Evolutionary conservation across 352 stramenopile genomes (phyloP).

Genomic region (Phytopythium cucurbitacearum): DNA sequence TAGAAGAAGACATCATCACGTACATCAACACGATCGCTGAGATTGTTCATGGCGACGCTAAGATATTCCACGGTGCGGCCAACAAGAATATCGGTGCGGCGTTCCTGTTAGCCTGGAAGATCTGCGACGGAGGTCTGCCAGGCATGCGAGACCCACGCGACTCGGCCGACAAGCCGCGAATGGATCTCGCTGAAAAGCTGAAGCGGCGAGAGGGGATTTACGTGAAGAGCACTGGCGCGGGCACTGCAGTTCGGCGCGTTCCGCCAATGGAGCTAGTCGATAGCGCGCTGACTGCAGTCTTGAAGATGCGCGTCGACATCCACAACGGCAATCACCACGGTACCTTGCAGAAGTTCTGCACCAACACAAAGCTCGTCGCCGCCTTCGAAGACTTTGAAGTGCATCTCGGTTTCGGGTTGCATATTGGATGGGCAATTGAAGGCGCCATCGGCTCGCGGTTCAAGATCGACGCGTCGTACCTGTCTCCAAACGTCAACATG

Average conservation of each 20-base stretch:
- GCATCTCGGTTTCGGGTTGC: slow-evolving; percentile 95
- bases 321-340: slow-evolving; percentile 90
- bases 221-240: slow-evolving; percentile 51
- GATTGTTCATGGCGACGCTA: slow-evolving; percentile 94
- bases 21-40: slow-evolving; percentile 97
- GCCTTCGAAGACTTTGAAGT: slow-evolving; percentile 91
- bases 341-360: slow-evolving; percentile 78
- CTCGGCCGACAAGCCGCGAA: slow-evolving; percentile 60
- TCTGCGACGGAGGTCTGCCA: slow-evolving; percentile 87
- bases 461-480: slow-evolving; percentile 98
- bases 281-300: slow-evolving; percentile 92
- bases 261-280: slow-evolving; percentile 87
- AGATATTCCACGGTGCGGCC: slow-evolving; percentile 91
- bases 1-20: slow-evolving; percentile 96
- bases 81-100: slow-evolving; percentile 97
- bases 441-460: slow-evolving; percentile 96
- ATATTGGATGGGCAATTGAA: slow-evolving; percentile 98
- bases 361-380: slow-evolving; percentile 71
- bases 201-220: slow-evolving; percentile 63
- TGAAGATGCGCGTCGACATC: slow-evolving; percentile 96
- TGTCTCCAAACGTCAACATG: slow-evolving; percentile 98
- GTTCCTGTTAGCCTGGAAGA: slow-evolving; percentile 96
- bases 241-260: slow-evolving; percentile 36
- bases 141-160: slow-evolving; percentile 84
- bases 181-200: slow-evolving; percentile 56